These are phyloP conservation scores for Macroventuria anomochaeta DNA, from an alignment of 2,329 filamentous ascomycete genomes.

Conservation along the genomic window DNA sequence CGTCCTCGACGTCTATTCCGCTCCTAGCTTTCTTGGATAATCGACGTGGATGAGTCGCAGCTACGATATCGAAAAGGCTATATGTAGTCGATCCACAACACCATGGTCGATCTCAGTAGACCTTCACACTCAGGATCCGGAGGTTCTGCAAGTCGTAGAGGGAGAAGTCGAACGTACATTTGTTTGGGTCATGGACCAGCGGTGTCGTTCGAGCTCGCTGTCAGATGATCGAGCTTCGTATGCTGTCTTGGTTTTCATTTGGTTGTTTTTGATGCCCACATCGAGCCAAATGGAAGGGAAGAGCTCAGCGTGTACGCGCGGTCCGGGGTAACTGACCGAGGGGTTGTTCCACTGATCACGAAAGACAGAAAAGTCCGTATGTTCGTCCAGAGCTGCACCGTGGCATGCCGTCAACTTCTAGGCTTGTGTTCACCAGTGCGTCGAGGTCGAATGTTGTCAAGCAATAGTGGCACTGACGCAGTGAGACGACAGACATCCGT, in stretches of 20 bases:
- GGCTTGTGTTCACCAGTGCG: background rate
- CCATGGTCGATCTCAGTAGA: conserved; percentile 7
- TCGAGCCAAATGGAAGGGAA: background rate
- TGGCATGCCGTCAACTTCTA: background rate
- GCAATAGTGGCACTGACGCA: too few relatives aligned
- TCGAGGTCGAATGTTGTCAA: too few relatives aligned
- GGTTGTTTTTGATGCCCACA: background rate
- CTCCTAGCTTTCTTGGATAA: background rate
- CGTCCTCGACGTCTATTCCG: background rate
- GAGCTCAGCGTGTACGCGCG: background rate
- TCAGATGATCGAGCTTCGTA: background rate
- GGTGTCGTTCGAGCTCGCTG: background rate
- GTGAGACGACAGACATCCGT: background rate
- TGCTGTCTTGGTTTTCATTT: background rate
- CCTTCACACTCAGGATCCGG: conserved; percentile 2
- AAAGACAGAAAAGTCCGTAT: background rate
- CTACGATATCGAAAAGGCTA: background rate
- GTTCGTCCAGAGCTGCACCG: background rate
- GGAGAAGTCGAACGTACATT: background rate
- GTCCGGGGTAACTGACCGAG: background rate
- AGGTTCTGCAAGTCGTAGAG: background rate
- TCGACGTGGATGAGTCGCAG: conserved; percentile 1
- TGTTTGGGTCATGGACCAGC: background rate
- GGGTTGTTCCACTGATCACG: background rate
- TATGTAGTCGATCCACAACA: conserved; percentile 1